phyloP scores from a whole-genome alignment of 257 asterid genomes.

The Solanum chiquidenum region DNA sequence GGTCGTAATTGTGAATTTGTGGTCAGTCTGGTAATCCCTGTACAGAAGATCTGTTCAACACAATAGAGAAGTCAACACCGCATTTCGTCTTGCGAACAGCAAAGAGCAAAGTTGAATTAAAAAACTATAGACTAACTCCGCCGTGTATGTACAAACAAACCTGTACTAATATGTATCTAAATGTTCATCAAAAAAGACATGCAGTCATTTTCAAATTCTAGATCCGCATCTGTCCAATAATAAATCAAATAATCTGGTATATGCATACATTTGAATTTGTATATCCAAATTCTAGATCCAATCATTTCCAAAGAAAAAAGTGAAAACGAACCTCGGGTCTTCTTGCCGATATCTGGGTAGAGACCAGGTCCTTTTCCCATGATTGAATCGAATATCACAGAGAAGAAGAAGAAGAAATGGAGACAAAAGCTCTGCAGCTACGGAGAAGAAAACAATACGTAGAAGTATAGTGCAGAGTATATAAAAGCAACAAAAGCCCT shows the following conservation, averaged over 20 bases:
- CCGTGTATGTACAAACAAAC: not conserved
- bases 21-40: conserved; percentile 79
- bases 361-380: conserved; percentile 96
- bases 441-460: not conserved
- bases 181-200: not conserved
- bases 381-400: conserved; percentile 6
- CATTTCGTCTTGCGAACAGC: not conserved
- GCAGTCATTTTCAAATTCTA: not conserved
- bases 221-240: not conserved
- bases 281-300: not conserved
- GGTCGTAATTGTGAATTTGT: conserved; percentile 72
- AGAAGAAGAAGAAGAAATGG: not conserved
- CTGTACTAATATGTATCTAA: not conserved
- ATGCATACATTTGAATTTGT: not conserved
- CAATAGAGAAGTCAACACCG: not conserved
- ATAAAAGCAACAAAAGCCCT: conserved; percentile 33
- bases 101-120: not conserved
- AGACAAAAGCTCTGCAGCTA: not conserved
- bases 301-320: not conserved
- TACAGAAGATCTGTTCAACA: conserved; percentile 54
- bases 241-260: not conserved
- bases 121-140: not conserved
- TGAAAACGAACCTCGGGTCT: conserved; percentile 50
- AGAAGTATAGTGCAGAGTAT: not conserved
- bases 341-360: conserved; percentile 81